Evolutionary conservation across 768 basidiomycete species (phyloP).

Genomic region (Rubroboletus pulcherrimus): DNA sequence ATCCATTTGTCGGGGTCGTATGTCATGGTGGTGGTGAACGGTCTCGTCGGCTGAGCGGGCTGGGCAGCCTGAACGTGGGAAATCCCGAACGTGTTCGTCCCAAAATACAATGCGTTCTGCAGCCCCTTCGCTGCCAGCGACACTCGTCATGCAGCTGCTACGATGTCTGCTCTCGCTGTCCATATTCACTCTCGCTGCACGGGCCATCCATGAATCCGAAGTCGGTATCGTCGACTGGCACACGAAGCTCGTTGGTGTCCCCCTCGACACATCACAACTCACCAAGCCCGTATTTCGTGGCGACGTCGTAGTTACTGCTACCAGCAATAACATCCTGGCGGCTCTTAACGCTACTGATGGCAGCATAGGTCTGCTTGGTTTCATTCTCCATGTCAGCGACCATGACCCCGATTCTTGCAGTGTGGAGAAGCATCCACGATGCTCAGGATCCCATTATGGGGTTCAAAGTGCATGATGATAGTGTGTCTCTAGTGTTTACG

Average conservation of each 20-base stretch:
- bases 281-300: constrained; percentile 62
- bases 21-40: constrained; percentile 24
- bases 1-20: constrained; percentile 79
- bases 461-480: constrained; percentile 54
- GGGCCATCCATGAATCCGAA: constrained; percentile 67
- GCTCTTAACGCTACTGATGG: constrained; percentile 67
- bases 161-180: constrained; percentile 18
- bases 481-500: constrained; percentile 38
- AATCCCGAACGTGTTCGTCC: not conserved
- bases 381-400: constrained; percentile 3
- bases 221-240: constrained; percentile 89
- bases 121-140: not conserved
- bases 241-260: constrained; percentile 69
- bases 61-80: constrained; percentile 16
- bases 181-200: constrained; percentile 24
- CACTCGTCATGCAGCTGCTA: constrained; percentile 14
- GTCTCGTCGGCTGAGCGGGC: not conserved
- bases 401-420: constrained; percentile 34
- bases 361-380: constrained; percentile 50
- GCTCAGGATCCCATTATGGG: constrained; percentile 60
- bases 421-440: constrained; percentile 81
- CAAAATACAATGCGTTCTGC: not conserved
- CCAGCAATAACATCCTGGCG: constrained; percentile 73
- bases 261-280: constrained; percentile 46
- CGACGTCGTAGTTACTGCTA: constrained; percentile 61